Conservation (phyloP, 1,284 basidiomycete species). For the Singerocomus rubriflavus region DNA sequence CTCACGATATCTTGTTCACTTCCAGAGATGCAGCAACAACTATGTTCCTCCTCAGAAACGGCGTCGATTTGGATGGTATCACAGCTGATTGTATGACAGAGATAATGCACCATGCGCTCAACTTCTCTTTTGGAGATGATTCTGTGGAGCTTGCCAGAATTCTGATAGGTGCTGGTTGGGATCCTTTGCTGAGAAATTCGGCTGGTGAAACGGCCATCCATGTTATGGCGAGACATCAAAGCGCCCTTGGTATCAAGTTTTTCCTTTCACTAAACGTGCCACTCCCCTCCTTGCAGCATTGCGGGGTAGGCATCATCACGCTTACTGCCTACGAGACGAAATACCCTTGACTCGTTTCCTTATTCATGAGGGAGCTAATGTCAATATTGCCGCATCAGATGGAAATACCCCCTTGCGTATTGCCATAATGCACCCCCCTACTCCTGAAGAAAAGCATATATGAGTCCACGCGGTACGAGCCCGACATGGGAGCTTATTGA, state of each 20-base stretch:
- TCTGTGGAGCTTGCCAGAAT: neutral
- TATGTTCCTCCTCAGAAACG: neutral
- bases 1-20: neutral
- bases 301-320: too few relatives aligned
- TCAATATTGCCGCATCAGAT: neutral
- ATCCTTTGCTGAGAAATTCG: too few relatives aligned
- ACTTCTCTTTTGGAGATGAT: too few relatives aligned
- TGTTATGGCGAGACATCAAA: neutral
- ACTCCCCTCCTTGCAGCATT: neutral
- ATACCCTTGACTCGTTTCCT: neutral
- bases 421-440: neutral
- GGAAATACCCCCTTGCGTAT: constrained; percentile 1
- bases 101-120: too few relatives aligned
- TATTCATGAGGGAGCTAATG: neutral
- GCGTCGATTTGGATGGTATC: neutral
- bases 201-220: constrained; percentile 3
- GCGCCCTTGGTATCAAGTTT: neutral
- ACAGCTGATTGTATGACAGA: neutral
- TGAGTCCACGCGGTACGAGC: too few relatives aligned
- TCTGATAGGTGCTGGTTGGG: neutral
- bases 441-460: neutral
- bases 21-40: neutral
- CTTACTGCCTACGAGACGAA: too few relatives aligned
- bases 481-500: neutral
- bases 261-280: neutral